Percentiles rank a stretch among this genome's conserved stretches.
These are phyloP conservation scores for Heterobasidion irregulare DNA, from an alignment of 1,284 basidiomycete species.

Conservation along the genomic window DNA sequence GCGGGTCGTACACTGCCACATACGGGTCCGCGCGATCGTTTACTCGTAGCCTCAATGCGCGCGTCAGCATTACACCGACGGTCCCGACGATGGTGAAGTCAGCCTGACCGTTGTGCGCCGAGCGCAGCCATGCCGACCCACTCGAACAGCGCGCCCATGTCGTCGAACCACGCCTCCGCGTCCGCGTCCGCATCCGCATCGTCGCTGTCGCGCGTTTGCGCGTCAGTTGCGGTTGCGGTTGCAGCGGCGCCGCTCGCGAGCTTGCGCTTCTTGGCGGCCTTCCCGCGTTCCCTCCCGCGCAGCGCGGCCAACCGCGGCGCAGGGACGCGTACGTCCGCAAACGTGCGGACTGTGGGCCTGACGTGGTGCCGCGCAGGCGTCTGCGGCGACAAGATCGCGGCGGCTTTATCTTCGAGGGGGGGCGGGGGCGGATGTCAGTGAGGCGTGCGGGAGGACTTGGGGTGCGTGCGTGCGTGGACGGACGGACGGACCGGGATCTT, in stretches of 20 bases:
- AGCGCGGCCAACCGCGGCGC: constrained; percentile 16
- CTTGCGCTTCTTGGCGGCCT: not conserved
- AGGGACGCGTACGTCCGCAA: constrained; percentile 25
- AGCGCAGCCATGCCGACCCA: constrained; percentile 60
- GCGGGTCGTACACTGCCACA: constrained; percentile 37
- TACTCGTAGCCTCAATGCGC: constrained; percentile 23
- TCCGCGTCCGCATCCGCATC: not conserved
- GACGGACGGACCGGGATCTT: constrained; percentile 3
- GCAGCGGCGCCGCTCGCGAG: constrained; percentile 8
- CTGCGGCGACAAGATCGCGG: constrained; percentile 7
- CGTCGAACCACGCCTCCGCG: constrained; percentile 40
- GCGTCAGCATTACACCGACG: not conserved
- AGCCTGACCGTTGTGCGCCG: constrained; percentile 30
- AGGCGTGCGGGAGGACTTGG: not conserved
- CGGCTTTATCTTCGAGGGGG: constrained; percentile 3
- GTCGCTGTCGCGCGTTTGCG: constrained; percentile 8
- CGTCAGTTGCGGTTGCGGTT: constrained; percentile 9
- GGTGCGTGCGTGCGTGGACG: not conserved
- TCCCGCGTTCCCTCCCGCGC: constrained; percentile 6
- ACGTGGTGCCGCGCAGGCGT: constrained; percentile 4
- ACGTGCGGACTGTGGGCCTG: constrained; percentile 7
- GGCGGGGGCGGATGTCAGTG: not conserved
- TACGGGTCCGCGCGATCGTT: constrained; percentile 37
- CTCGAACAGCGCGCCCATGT: constrained; percentile 44
- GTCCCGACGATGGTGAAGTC: not conserved